Percentiles rank a stretch among this genome's conserved stretches.
These are phyloP conservation scores for Wolfiporia cocos DNA, from an alignment of 1,284 basidiomycete species.

Conservation along the genomic window DNA sequence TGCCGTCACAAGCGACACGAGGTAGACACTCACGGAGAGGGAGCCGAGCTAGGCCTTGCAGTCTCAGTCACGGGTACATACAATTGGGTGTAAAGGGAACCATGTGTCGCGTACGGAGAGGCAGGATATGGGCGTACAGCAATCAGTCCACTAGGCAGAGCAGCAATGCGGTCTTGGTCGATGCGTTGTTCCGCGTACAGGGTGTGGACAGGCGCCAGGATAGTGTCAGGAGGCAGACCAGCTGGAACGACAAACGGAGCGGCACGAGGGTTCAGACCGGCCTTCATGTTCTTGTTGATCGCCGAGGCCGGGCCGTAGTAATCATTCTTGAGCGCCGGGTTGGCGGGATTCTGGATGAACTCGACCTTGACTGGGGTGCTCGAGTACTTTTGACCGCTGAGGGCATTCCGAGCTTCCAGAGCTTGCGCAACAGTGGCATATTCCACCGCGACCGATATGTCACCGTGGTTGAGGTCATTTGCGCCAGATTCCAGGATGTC, in stretches of 20 bases:
- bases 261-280: conserved; percentile 28
- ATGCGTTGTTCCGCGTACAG: conserved; percentile 12
- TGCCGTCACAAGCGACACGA: no score
- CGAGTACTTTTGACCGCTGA: conserved; percentile 57
- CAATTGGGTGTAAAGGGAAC: conserved; percentile 13
- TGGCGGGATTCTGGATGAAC: conserved; percentile 29
- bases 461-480: conserved; percentile 31
- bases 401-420: conserved; percentile 52
- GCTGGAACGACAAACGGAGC: conserved; percentile 25
- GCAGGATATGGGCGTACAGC: conserved; percentile 15
- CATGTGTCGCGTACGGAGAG: conserved; percentile 13
- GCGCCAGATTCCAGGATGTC: conserved; percentile 29
- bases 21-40: conserved; percentile 17
- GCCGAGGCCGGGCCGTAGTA: conserved; percentile 9
- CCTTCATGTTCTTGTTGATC: conserved; percentile 15
- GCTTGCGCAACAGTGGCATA: conserved; percentile 48
- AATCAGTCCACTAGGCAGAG: conserved; percentile 15
- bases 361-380: conserved; percentile 41
- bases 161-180: conserved; percentile 9
- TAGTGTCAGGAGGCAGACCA: conserved; percentile 9
- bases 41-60: conserved; percentile 23
- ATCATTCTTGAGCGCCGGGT: conserved; percentile 6
- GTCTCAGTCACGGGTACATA: conserved; percentile 16
- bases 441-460: conserved; percentile 54
- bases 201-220: conserved; percentile 11